Conservation (phyloP, 257 asterid species). For the Agastache rugosa region DNA sequence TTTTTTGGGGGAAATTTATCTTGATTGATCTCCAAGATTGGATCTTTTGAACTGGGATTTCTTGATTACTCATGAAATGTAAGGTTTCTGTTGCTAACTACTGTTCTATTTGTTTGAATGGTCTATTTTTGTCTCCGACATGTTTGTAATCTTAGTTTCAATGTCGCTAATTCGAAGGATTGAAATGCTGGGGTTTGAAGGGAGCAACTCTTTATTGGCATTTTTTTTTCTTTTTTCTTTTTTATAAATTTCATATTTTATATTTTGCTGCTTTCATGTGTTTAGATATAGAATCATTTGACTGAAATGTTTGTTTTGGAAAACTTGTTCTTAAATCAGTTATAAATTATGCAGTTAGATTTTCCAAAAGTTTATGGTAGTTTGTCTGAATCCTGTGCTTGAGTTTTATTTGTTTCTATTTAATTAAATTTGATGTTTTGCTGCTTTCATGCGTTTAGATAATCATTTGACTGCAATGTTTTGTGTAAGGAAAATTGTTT, state of each 20-base stretch:
- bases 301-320: too few relatives aligned
- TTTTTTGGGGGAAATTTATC: not conserved
- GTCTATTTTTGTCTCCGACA: not conserved
- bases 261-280: too few relatives aligned
- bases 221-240: not conserved
- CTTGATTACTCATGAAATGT: conserved; percentile 42
- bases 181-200: conserved; percentile 5
- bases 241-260: too few relatives aligned
- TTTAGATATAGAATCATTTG: too few relatives aligned
- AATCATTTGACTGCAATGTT: not conserved
- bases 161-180: not conserved
- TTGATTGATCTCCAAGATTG: conserved; percentile 40
- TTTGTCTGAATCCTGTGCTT: too few relatives aligned
- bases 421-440: not conserved
- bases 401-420: too few relatives aligned
- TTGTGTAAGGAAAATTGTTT: not conserved
- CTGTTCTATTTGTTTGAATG: conserved; percentile 27
- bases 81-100: conserved; percentile 16
- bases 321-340: too few relatives aligned
- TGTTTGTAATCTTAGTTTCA: conserved; percentile 1
- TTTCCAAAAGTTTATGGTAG: too few relatives aligned
- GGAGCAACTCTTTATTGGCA: not conserved
- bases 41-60: conserved; percentile 41
- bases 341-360: too few relatives aligned
- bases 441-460: not conserved